phyloP scores from a whole-genome alignment of 2,329 filamentous ascomycete genomes.

The Monilinia vaccinii-corymbosi region DNA sequence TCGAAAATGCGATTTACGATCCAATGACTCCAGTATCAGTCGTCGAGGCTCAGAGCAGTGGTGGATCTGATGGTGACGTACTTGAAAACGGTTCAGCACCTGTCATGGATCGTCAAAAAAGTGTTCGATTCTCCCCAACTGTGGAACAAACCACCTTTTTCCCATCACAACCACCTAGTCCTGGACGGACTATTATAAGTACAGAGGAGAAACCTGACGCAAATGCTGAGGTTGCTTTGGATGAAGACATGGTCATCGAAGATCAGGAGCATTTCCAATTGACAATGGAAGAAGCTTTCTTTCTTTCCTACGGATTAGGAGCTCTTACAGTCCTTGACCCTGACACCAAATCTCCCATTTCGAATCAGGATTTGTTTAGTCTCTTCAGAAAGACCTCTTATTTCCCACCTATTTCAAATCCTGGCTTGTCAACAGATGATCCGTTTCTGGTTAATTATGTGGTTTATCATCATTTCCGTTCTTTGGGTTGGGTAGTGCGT shows the following conservation, averaged over 20 bases:
- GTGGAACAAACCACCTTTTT: conserved; percentile 57
- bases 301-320: conserved; percentile 74
- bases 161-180: conserved; percentile 35
- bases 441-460: conserved; percentile 79
- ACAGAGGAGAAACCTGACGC: conserved; percentile 6
- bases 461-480: conserved; percentile 93
- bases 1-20: background rate
- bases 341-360: conserved; percentile 29
- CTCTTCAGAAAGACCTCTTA: conserved; percentile 49
- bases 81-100: conserved; percentile 8
- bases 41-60: conserved; percentile 9
- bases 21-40: background rate
- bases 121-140: conserved; percentile 60
- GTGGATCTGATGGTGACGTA: conserved; percentile 14
- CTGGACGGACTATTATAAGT: conserved; percentile 13
- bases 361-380: conserved; percentile 3
- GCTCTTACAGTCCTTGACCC: conserved; percentile 54
- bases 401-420: conserved; percentile 46
- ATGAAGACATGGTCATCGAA: conserved; percentile 30
- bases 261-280: conserved; percentile 85
- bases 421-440: conserved; percentile 60
- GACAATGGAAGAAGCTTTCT: conserved; percentile 84
- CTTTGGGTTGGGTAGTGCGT: conserved; percentile 87
- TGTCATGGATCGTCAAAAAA: conserved; percentile 44
- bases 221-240: background rate